These are phyloP conservation scores for Boletellus ananiceps DNA, from an alignment of 768 basidiomycete genomes.

Conservation along the genomic window DNA sequence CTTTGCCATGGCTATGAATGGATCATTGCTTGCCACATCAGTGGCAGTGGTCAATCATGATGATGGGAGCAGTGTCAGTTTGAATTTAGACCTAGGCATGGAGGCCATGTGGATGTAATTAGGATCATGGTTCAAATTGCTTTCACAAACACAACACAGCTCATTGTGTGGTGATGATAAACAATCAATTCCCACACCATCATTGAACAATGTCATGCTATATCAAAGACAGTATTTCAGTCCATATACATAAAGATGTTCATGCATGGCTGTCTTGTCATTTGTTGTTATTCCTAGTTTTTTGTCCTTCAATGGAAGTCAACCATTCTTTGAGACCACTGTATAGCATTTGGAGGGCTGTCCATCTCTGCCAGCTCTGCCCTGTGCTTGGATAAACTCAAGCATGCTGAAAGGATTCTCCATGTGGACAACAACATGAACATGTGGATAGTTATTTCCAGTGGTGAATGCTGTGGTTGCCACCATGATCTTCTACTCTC, in stretches of 20 bases:
- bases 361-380: conserved; percentile 17
- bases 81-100: too few species aligned
- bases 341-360: neutral
- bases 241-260: conserved; percentile 1
- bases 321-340: neutral
- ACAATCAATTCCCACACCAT: too few species aligned
- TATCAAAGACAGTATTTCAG: conserved; percentile 5
- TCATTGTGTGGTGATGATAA: too few species aligned
- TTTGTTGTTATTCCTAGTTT: neutral
- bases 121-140: too few species aligned
- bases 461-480: conserved; percentile 25
- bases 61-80: too few species aligned
- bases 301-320: neutral
- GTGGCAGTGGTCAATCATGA: too few species aligned
- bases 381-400: conserved; percentile 18
- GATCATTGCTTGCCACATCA: too few species aligned
- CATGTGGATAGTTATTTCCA: conserved; percentile 23
- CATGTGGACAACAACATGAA: conserved; percentile 16
- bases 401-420: conserved; percentile 22
- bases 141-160: too few species aligned
- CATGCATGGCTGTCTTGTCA: neutral
- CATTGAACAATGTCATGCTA: neutral
- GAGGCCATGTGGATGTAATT: too few species aligned
- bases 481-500: conserved; percentile 4
- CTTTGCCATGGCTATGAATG: too few species aligned